Evolutionary conservation across 495 filamentous ascomycete species (phyloP), one percentile per base, ranked within the genome.

Genomic region (Massariosphaeria phaeospora): DNA sequence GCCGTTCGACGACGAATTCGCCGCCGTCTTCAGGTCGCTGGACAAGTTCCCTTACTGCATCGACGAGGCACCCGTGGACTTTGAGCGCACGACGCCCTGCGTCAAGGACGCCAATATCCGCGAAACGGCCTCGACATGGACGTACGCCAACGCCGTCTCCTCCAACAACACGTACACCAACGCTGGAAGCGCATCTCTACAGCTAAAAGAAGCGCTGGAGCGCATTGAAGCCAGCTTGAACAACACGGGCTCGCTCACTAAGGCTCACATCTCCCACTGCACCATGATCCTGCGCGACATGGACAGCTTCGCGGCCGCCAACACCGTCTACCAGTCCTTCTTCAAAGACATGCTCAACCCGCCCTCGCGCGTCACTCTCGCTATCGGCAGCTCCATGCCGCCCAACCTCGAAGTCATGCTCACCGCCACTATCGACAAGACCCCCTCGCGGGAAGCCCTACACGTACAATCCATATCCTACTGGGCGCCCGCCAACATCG

Each of bases 401-500:
- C 31, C 64, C 1, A 71, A 71, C 24, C 69, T 78, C 34, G 73
- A 80, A 33, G 75, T 97, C 7, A 78, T 84, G 73, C 69, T 84
- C 26, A 81, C 80, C 23, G 74, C 75, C 43, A 66, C 79, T 34
- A 71, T 73, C 46, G 10, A 33, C 72, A 57, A 41, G 36, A 77
- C 7, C 73, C 15, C 62, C 65, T 15, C 44, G 55, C n/a, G 47
- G 42, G 12, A 55, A 63, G 83, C 83, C 1, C 76, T 99, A 1
- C 93, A 99, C 67, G 90, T 99, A 2, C 94, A 97, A 66, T 89
- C 86, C 13, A 77, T 86, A 23, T 93, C 87, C 2, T 96, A 97
- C 76, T 99, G 93, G 93, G 94, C 93, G 1, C 93, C 93, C 0
- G 91, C 94, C 7, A 97, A 97, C 60, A 99, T 99, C 47, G 93